Percentiles rank a stretch among this genome's conserved stretches.
Conservation (phyloP, 2,329 filamentous ascomycete species). For the Cadophora sp. region DNA sequence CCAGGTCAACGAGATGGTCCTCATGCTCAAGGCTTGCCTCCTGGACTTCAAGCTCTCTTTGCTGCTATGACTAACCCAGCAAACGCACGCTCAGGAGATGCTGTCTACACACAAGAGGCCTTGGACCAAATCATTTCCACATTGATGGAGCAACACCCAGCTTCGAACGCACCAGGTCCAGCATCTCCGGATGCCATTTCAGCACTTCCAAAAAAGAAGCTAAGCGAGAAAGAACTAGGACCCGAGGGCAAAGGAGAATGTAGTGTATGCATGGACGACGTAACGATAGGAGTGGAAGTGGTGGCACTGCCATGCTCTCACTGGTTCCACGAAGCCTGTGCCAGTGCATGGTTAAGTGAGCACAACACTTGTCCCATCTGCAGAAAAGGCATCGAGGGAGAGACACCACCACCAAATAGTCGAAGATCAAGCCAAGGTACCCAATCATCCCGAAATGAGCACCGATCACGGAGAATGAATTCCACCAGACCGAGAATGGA, state of each 20-base stretch:
- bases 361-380: conserved; percentile 94
- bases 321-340: conserved; percentile 89
- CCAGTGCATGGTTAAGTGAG: conserved; percentile 82
- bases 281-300: conserved; percentile 75
- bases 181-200: conserved; percentile 78
- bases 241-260: conserved; percentile 77
- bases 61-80: conserved; percentile 58
- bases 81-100: conserved; percentile 72
- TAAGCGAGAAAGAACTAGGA: conserved; percentile 73
- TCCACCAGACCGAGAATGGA: conserved; percentile 24
- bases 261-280: conserved; percentile 92
- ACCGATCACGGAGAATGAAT: conserved; percentile 32
- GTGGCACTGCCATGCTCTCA: conserved; percentile 85
- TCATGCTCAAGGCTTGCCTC: conserved; percentile 45
- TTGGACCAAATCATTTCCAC: conserved; percentile 87
- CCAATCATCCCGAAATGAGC: conserved; percentile 28
- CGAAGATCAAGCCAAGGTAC: conserved; percentile 31
- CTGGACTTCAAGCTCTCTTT: conserved; percentile 60
- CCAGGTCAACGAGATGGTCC: conserved; percentile 30
- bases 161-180: conserved; percentile 80
- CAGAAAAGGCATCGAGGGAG: conserved; percentile 53
- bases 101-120: conserved; percentile 89
- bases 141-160: conserved; percentile 83
- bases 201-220: conserved; percentile 72
- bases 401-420: conserved; percentile 26